phyloP scores from a whole-genome alignment of 768 basidiomycete species.

The Porphyrellus cyaneotinctus region DNA sequence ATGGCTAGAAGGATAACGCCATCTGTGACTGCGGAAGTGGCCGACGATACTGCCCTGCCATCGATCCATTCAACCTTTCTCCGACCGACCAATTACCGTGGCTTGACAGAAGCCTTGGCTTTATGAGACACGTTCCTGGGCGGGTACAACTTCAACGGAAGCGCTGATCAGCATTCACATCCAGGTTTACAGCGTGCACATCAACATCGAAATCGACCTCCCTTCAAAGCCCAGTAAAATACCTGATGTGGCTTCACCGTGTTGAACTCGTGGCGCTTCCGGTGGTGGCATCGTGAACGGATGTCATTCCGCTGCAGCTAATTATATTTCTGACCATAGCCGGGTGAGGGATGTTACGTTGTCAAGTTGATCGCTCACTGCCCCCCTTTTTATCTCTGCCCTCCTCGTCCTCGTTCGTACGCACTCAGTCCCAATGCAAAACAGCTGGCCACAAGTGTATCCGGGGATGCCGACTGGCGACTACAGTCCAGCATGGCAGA shows the following conservation, averaged over 20 bases:
- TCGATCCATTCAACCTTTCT: no score
- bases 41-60: no score
- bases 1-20: no score
- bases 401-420: not conserved
- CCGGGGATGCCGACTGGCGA: not conserved
- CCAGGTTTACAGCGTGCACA: not conserved
- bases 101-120: not conserved
- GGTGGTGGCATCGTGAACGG: not conserved
- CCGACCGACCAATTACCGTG: not conserved
- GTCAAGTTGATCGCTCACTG: no score
- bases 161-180: not conserved
- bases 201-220: conserved; percentile 29
- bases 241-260: not conserved
- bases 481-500: conserved; percentile 23
- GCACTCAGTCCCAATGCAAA: not conserved
- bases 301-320: not conserved
- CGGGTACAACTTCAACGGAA: not conserved
- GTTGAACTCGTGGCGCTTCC: not conserved
- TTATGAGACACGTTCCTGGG: not conserved
- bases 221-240: not conserved
- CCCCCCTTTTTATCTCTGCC: no score
- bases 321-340: not conserved
- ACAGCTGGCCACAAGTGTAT: conserved; percentile 1
- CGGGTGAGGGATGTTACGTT: no score
- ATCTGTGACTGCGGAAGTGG: no score